Evolutionary conservation across 768 basidiomycete species (phyloP).

Genomic region (Naganishia randhawae): DNA sequence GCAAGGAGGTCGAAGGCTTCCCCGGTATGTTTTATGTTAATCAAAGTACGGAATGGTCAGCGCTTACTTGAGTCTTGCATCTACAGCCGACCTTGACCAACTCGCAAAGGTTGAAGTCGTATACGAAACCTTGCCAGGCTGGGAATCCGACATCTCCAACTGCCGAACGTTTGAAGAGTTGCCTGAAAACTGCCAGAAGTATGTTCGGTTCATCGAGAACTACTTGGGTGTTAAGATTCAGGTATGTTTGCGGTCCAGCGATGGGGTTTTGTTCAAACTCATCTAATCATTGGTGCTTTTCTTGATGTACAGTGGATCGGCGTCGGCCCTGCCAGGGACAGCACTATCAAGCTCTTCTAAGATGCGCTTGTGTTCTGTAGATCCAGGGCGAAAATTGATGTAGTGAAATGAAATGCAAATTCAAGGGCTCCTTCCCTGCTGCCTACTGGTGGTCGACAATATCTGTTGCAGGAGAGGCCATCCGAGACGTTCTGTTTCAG

Average conservation of each 20-base stretch:
- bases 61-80: conserved; percentile 13
- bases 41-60: neutral
- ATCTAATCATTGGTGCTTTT: neutral
- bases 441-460: too few relatives aligned
- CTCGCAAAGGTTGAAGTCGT: conserved; percentile 75
- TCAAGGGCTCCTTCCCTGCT: too few relatives aligned
- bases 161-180: conserved; percentile 66
- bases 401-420: neutral
- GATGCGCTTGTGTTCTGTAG: neutral
- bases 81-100: conserved; percentile 74
- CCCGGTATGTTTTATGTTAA: conserved; percentile 62
- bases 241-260: neutral
- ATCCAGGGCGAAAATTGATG: neutral
- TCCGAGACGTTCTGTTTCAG: too few relatives aligned
- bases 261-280: neutral
- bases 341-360: conserved; percentile 58
- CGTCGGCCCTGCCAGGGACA: conserved; percentile 79
- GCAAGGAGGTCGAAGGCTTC: conserved; percentile 73
- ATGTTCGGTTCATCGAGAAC: conserved; percentile 79
- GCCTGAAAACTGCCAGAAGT: conserved; percentile 78
- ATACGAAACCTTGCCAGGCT: conserved; percentile 86
- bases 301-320: conserved; percentile 70
- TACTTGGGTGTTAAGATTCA: conserved; percentile 64
- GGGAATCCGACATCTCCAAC: conserved; percentile 72
- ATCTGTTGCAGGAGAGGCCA: too few relatives aligned